Evolutionary conservation across 78 protist genomes (phyloP).

Genomic region (Mastigamoeba balamuthi): DNA sequence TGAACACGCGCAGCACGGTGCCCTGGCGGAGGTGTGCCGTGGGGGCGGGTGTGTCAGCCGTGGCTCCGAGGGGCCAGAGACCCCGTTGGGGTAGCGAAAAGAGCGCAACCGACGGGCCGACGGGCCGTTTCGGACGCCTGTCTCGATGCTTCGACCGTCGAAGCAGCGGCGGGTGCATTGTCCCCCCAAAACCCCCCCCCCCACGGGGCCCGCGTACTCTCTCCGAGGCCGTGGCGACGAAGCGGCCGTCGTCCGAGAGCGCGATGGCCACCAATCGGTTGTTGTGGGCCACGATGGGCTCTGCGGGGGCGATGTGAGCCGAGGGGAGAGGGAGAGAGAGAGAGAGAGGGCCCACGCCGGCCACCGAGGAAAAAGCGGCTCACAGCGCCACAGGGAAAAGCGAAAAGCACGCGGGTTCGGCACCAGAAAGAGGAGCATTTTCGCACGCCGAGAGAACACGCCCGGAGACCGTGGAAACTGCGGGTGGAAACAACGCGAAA

Average conservation of each 20-base stretch:
- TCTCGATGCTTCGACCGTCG: too few species aligned
- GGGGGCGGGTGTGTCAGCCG: neutral
- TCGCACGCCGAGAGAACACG: too few species aligned
- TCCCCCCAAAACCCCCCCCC: too few species aligned
- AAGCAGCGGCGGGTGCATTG: too few species aligned
- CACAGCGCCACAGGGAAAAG: too few species aligned
- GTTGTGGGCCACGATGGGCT: constrained; percentile 62
- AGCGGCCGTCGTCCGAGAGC: constrained; percentile 76
- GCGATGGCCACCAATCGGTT: constrained; percentile 58
- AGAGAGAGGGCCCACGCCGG: too few species aligned
- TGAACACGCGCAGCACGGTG: constrained; percentile 87
- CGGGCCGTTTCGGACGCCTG: neutral
- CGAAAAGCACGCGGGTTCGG: too few species aligned
- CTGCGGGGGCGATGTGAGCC: constrained; percentile 13
- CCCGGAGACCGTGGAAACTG: too few species aligned
- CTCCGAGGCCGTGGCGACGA: constrained; percentile 87
- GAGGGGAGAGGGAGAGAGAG: too few species aligned
- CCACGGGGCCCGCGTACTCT: constrained; percentile 22
- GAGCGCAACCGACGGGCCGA: neutral
- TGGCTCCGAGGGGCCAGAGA: neutral
- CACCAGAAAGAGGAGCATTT: too few species aligned
- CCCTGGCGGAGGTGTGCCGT: constrained; percentile 29
- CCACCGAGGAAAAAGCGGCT: too few species aligned
- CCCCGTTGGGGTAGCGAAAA: neutral
- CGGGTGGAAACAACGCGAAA: too few species aligned